Conservation (phyloP, 176 grass and related monocot genomes). For the Musa troglodytarum region DNA sequence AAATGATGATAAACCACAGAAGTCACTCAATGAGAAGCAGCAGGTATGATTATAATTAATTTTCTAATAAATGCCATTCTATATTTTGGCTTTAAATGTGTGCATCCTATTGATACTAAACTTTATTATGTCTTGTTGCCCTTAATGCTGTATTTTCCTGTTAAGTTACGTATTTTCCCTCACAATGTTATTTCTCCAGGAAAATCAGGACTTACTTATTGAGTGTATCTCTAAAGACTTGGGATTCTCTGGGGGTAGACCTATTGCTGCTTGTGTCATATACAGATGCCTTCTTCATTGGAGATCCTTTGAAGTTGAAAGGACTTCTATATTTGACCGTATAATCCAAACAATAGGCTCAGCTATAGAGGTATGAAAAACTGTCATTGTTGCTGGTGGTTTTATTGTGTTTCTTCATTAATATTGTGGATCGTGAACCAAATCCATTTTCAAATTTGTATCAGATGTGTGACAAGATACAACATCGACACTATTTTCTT, state of each 20-base stretch:
- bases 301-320: slow-evolving; percentile 28
- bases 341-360: slow-evolving; percentile 20
- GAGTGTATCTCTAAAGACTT: slow-evolving; percentile 14
- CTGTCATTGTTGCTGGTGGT: not conserved
- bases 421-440: not conserved
- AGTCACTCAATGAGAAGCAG: slow-evolving; percentile 42
- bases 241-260: slow-evolving; percentile 10
- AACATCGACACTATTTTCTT: too few species aligned
- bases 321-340: slow-evolving; percentile 20
- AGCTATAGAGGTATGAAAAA: slow-evolving; percentile 14
- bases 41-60: slow-evolving; percentile 37
- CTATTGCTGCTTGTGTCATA: slow-evolving; percentile 23
- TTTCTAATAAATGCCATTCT: not conserved
- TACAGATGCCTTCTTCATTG: slow-evolving; percentile 30
- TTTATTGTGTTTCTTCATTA: not conserved
- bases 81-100: not conserved
- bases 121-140: slow-evolving; percentile 25
- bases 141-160: slow-evolving; percentile 7
- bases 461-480: too few species aligned
- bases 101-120: slow-evolving; percentile 6
- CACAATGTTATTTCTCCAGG: not conserved
- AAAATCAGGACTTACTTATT: slow-evolving; percentile 12
- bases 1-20: slow-evolving; percentile 53
- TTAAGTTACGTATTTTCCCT: slow-evolving; percentile 1
- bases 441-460: too few species aligned